These are phyloP conservation scores for Phaeotremella fagi DNA, from an alignment of 768 basidiomycete genomes.

Conservation along the genomic window DNA sequence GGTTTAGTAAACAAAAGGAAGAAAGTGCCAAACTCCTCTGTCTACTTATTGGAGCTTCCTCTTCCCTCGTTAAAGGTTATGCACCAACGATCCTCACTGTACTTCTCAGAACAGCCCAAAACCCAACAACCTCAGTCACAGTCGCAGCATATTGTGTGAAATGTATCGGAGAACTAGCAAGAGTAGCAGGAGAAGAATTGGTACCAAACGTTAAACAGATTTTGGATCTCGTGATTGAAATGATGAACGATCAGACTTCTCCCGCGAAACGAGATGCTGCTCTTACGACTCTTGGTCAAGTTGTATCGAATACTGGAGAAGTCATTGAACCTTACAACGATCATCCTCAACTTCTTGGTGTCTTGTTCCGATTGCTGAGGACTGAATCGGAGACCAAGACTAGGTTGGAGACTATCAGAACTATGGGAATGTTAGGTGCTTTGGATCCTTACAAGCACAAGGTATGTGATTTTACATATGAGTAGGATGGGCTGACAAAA, in stretches of 20 bases:
- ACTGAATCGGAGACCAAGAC: slow-evolving; percentile 64
- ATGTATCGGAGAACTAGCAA: slow-evolving; percentile 89
- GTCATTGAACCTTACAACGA: slow-evolving; percentile 87
- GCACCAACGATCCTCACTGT: slow-evolving; percentile 91
- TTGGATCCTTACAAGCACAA: slow-evolving; percentile 93
- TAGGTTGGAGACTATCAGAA: slow-evolving; percentile 84
- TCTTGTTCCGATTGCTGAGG: slow-evolving; percentile 76
- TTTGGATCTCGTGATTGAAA: slow-evolving; percentile 82
- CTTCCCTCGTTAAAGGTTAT: slow-evolving; percentile 91
- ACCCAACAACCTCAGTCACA: slow-evolving; percentile 73
- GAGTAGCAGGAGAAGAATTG: slow-evolving; percentile 89
- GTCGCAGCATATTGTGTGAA: slow-evolving; percentile 89
- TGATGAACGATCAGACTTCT: slow-evolving; percentile 81
- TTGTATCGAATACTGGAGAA: slow-evolving; percentile 92
- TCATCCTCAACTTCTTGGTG: slow-evolving; percentile 80
- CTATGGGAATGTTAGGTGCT: slow-evolving; percentile 91
- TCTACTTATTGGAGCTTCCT: slow-evolving; percentile 81
- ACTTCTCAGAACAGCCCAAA: slow-evolving; percentile 68
- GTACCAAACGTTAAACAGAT: slow-evolving; percentile 74
- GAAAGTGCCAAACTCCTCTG: slow-evolving; percentile 88
- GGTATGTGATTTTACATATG: slow-evolving; percentile 53
- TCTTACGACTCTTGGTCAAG: slow-evolving; percentile 85
- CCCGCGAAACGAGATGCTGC: slow-evolving; percentile 85
- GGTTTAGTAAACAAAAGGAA: slow-evolving; percentile 55
- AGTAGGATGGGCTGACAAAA: slow-evolving; percentile 46